A percentile compares a stretch with the other conserved stretches of the same genome.
Conservation (phyloP, 2,329 filamentous ascomycete species). For the Ascomycota sp. region DNA sequence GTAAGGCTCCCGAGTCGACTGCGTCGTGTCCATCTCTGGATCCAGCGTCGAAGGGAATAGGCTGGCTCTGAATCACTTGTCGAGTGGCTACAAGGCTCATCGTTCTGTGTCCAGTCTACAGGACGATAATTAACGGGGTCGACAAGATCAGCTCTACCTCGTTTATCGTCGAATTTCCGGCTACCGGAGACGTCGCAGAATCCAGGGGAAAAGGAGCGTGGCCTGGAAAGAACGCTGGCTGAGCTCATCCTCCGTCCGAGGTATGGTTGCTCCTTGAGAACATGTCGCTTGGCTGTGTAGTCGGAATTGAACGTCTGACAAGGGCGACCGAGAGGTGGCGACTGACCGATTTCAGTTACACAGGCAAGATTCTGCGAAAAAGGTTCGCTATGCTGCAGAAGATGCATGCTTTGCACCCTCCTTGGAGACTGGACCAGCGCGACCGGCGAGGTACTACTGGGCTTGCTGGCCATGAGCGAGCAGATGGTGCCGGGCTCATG, state of each 20-base stretch:
- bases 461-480: too few species aligned
- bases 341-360: conserved; percentile 14
- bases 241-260: conserved; percentile 17
- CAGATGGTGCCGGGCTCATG: too few species aligned
- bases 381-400: conserved; percentile 19
- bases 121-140: conserved; percentile 17
- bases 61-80: conserved; percentile 3
- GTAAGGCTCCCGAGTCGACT: conserved; percentile 17
- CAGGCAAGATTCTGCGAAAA: conserved; percentile 19
- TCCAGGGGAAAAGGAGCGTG: conserved; percentile 2
- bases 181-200: conserved; percentile 1
- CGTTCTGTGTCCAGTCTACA: conserved; percentile 39
- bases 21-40: conserved; percentile 29
- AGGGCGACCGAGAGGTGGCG: conserved; percentile 3
- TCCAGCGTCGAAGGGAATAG: conserved; percentile 19
- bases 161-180: conserved; percentile 1
- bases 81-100: conserved; percentile 16
- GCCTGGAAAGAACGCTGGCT: conserved; percentile 11
- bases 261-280: conserved; percentile 3
- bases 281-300: conserved; percentile 3
- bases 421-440: conserved; percentile 16
- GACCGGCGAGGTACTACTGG: too few species aligned
- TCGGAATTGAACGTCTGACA: conserved; percentile 13
- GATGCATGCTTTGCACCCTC: conserved; percentile 18
- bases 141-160: background rate